Evolutionary conservation across 148 eudicot genomes (phyloP).

Genomic region (Vaccinium darrowii): DNA sequence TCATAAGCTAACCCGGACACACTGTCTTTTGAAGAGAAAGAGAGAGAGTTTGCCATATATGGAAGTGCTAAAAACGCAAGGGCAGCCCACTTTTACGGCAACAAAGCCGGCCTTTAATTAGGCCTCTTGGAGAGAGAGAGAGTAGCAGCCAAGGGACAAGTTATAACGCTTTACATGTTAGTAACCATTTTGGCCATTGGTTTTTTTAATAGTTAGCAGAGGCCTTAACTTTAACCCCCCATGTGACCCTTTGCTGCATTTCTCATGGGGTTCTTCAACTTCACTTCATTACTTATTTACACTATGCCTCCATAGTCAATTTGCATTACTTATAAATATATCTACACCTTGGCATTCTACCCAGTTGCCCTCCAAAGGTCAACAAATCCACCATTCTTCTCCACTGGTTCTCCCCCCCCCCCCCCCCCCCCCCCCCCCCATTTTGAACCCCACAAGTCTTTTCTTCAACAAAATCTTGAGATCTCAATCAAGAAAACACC

Average conservation of each 20-base stretch:
- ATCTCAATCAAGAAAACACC: neutral
- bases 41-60: neutral
- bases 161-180: conserved; percentile 23
- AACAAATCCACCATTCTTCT: conserved; percentile 15
- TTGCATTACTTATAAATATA: neutral
- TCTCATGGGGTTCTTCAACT: conserved; percentile 45
- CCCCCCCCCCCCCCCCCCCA: conserved; percentile 6
- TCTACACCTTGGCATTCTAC: conserved; percentile 18
- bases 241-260: conserved; percentile 69
- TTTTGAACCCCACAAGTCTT: conserved; percentile 1
- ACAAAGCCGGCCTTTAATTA: conserved; percentile 50
- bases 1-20: too few relatives aligned
- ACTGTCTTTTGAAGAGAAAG: too few relatives aligned
- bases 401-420: conserved; percentile 9
- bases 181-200: neutral
- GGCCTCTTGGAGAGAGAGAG: conserved; percentile 22
- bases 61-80: conserved; percentile 39
- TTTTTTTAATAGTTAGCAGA: conserved; percentile 8
- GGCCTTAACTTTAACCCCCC: conserved; percentile 38
- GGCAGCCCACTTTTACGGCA: conserved; percentile 47
- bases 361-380: conserved; percentile 25
- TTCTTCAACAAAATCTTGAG: neutral
- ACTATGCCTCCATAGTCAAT: neutral
- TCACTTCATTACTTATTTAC: conserved; percentile 25
- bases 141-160: conserved; percentile 24